Conservation (phyloP, 163 green algal genomes). For the Scenedesmus sp. region DNA sequence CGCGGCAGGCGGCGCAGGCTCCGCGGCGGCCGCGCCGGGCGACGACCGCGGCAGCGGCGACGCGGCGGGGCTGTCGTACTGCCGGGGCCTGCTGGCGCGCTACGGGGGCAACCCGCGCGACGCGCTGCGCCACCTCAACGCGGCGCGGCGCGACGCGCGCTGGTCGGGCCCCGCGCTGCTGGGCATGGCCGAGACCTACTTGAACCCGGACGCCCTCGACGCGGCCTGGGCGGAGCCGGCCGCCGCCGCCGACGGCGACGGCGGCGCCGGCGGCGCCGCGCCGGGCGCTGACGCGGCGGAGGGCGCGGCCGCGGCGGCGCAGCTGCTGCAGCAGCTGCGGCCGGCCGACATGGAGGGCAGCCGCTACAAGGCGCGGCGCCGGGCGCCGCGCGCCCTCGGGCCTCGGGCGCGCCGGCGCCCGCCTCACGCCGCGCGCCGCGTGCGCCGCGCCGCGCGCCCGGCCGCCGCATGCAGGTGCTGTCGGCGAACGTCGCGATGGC, state of each 20-base stretch:
- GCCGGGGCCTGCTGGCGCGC: slow-evolving; percentile 69
- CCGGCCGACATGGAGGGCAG: slow-evolving; percentile 35
- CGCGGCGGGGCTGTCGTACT: slow-evolving; percentile 60
- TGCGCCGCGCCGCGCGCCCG: no score
- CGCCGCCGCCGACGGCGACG: no score
- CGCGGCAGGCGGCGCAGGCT: not conserved
- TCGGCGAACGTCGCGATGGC: slow-evolving; percentile 61
- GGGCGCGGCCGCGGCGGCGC: slow-evolving; percentile 53
- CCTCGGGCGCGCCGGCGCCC: no score
- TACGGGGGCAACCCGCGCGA: slow-evolving; percentile 65
- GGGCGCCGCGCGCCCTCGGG: no score
- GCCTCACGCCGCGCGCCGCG: no score
- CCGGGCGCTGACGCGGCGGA: not conserved
- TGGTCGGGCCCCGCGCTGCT: slow-evolving; percentile 71
- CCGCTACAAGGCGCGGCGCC: slow-evolving; percentile 34
- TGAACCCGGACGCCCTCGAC: slow-evolving; percentile 69
- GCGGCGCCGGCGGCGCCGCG: no score
- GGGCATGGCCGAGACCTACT: slow-evolving; percentile 85
- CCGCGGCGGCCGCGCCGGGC: not conserved
- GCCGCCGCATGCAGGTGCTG: slow-evolving; percentile 41
- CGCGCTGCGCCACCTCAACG: slow-evolving; percentile 70
- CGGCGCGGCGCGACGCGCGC: slow-evolving; percentile 65
- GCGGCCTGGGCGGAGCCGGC: slow-evolving; percentile 35
- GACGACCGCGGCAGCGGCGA: not conserved
- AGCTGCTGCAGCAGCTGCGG: slow-evolving; percentile 59